Evolutionary conservation across 176 grass and related monocot species (phyloP).

Genomic region (Oropetium thomaeum): DNA sequence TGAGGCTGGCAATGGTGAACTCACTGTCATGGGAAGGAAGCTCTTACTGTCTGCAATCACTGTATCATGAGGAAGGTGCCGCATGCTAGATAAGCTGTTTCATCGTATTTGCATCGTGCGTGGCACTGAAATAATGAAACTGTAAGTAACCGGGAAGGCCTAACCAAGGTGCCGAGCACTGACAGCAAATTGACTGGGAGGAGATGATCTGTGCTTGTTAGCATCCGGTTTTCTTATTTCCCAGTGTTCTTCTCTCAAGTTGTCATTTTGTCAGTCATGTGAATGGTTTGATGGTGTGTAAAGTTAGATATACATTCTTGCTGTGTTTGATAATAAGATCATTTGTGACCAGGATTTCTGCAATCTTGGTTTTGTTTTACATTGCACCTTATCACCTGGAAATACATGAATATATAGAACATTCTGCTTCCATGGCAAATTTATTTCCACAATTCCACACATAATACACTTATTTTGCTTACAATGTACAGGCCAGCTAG

Average conservation of each 20-base stretch:
- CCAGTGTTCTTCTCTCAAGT: not conserved
- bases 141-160: not conserved
- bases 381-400: not conserved
- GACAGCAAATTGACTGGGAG: not conserved
- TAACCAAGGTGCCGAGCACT: too few relatives aligned
- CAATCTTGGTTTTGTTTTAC: not conserved
- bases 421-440: not conserved
- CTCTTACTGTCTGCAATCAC: slow-evolving; percentile 34
- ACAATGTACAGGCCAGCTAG: not conserved
- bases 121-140: not conserved
- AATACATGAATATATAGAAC: slow-evolving; percentile 34
- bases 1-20: slow-evolving; percentile 14
- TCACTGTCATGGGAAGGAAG: slow-evolving; percentile 29
- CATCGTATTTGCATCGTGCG: not conserved
- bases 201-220: not conserved
- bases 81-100: not conserved
- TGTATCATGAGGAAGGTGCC: not conserved
- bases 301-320: not conserved
- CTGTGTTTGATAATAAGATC: not conserved
- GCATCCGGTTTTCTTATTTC: not conserved
- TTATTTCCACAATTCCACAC: slow-evolving; percentile 36
- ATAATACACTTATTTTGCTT: not conserved
- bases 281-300: not conserved
- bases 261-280: not conserved
- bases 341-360: not conserved